Evolutionary conservation across 2,329 filamentous ascomycete species (phyloP).

Genomic region (Colletotrichum lindemuthianum): DNA sequence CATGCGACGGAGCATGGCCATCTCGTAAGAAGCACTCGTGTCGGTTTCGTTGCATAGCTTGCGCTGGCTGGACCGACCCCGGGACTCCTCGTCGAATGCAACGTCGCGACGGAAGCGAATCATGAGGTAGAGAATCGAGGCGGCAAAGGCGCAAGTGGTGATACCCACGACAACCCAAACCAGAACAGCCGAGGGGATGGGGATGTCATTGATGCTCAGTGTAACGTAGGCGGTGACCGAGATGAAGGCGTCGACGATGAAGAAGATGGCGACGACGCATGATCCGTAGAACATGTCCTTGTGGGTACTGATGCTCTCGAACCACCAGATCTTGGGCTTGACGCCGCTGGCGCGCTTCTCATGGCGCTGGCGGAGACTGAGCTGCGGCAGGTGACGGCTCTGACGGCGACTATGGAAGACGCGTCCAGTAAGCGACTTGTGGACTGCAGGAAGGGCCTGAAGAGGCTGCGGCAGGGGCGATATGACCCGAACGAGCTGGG

Average conservation of each 20-base stretch:
- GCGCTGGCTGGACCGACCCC: neutral
- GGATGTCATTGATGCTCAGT: neutral
- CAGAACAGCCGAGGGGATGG: neutral
- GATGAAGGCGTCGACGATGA: conserved; percentile 4
- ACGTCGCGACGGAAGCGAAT: conserved; percentile 14
- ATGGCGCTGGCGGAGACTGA: neutral
- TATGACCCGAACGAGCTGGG: conserved; percentile 12
- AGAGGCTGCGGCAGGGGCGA: neutral
- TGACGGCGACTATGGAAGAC: neutral
- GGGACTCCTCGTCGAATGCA: conserved; percentile 21
- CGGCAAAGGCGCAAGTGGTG: conserved; percentile 10
- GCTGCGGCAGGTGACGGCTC: conserved; percentile 1
- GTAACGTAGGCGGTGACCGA: conserved; percentile 10
- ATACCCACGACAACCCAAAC: conserved; percentile 22
- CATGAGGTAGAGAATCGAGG: conserved; percentile 7
- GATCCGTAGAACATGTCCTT: conserved; percentile 14
- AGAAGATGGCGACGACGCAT: conserved; percentile 7
- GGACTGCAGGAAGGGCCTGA: neutral
- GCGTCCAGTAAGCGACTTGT: neutral
- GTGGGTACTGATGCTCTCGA: conserved; percentile 19
- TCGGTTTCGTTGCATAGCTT: neutral
- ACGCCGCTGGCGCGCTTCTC: neutral
- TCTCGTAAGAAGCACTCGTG: neutral
- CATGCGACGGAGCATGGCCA: too few relatives aligned
- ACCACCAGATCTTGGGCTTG: conserved; percentile 19